These are phyloP conservation scores for Clitoria ternatea DNA, from an alignment of 306 rosid genomes.

Conservation along the genomic window DNA sequence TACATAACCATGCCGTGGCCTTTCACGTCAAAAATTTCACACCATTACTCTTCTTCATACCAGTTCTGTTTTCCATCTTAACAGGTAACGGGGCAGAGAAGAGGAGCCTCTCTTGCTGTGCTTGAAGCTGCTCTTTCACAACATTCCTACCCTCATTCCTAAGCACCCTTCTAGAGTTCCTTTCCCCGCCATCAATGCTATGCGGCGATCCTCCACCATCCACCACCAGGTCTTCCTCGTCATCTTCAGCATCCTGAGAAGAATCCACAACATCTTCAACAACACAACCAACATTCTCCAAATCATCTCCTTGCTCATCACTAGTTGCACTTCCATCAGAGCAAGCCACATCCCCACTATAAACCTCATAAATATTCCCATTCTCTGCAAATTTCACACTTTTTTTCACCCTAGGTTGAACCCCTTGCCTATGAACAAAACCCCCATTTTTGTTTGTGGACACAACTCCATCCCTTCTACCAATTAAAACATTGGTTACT, in stretches of 20 bases:
- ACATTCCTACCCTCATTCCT: slow-evolving; percentile 25
- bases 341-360: slow-evolving; percentile 38
- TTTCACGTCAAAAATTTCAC: slow-evolving; percentile 42
- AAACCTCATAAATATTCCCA: slow-evolving; percentile 45
- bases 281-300: slow-evolving; percentile 35
- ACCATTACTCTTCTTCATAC: slow-evolving; percentile 41
- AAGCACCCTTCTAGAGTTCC: slow-evolving; percentile 22
- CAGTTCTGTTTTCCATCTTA: slow-evolving; percentile 75
- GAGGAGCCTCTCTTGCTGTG: slow-evolving; percentile 29
- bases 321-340: slow-evolving; percentile 57
- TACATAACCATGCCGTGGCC: background rate
- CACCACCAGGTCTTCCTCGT: slow-evolving; percentile 28
- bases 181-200: slow-evolving; percentile 55
- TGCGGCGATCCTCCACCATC: slow-evolving; percentile 35
- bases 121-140: slow-evolving; percentile 28
- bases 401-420: slow-evolving; percentile 65
- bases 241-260: slow-evolving; percentile 52
- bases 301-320: slow-evolving; percentile 53
- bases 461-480: slow-evolving; percentile 26
- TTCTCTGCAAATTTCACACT: slow-evolving; percentile 75
- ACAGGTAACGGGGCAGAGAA: slow-evolving; percentile 79
- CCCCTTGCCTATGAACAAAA: slow-evolving; percentile 29
- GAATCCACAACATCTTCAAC: slow-evolving; percentile 48
- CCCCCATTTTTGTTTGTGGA: slow-evolving; percentile 28
- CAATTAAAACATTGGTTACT: slow-evolving; percentile 22